A percentile compares a stretch with the other conserved stretches of the same genome.
These are phyloP conservation scores for Simplicillium sp. DNA, from an alignment of 2,329 filamentous ascomycete genomes.

Conservation along the genomic window DNA sequence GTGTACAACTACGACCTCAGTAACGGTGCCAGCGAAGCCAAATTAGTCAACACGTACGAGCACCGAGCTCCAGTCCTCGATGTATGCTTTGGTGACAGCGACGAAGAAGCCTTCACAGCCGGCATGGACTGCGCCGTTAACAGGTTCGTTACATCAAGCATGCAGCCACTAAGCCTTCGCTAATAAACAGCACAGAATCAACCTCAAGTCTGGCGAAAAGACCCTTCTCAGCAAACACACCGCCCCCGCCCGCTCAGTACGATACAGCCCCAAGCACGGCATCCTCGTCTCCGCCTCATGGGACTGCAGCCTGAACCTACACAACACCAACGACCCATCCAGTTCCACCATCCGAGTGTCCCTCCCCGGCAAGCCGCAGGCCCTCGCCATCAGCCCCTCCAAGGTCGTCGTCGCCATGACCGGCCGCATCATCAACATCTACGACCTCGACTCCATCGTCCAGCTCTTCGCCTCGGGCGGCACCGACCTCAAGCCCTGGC, in stretches of 20 bases:
- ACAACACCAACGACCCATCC: slow-evolving; percentile 49
- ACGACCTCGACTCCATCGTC: slow-evolving; percentile 67
- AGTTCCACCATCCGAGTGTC: slow-evolving; percentile 53
- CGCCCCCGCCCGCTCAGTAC: slow-evolving; percentile 72
- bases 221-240: slow-evolving; percentile 70
- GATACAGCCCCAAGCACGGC: slow-evolving; percentile 69
- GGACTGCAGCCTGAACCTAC: slow-evolving; percentile 84
- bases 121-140: slow-evolving; percentile 83
- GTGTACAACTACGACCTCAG: slow-evolving; percentile 80
- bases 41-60: slow-evolving; percentile 62
- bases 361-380: slow-evolving; percentile 82
- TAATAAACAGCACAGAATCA: slow-evolving; percentile 33
- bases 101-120: slow-evolving; percentile 75
- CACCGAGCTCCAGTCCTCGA: slow-evolving; percentile 82
- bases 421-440: slow-evolving; percentile 85
- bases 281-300: slow-evolving; percentile 85
- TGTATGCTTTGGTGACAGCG: slow-evolving; percentile 78
- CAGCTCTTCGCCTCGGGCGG: slow-evolving; percentile 36
- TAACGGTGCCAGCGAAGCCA: slow-evolving; percentile 42
- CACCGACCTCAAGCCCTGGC: slow-evolving; percentile 66
- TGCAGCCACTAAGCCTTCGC: not conserved
- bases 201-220: slow-evolving; percentile 63
- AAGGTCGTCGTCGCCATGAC: slow-evolving; percentile 96
- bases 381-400: slow-evolving; percentile 64
- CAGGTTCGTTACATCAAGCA: slow-evolving; percentile 39